These are phyloP conservation scores for Pistacia atlantica DNA, from an alignment of 345 rosid species.

Conservation along the genomic window DNA sequence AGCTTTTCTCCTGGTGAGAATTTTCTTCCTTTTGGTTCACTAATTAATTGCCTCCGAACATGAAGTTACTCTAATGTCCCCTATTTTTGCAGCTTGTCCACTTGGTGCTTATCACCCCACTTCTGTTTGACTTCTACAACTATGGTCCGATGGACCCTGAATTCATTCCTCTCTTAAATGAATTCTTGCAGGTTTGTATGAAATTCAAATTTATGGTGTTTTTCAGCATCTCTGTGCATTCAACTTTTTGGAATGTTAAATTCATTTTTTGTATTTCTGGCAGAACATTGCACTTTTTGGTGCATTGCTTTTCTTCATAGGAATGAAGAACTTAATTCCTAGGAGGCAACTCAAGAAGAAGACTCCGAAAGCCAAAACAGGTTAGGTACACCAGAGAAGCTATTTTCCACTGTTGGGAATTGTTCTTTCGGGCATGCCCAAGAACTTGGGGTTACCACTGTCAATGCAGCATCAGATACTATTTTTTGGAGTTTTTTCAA, in stretches of 20 bases:
- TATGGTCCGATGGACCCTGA: conserved; percentile 45
- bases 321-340: conserved; percentile 82
- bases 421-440: background rate
- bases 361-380: conserved; percentile 50
- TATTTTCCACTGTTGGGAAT: background rate
- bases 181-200: conserved; percentile 66
- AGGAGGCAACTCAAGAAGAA: conserved; percentile 67
- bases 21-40: conserved; percentile 21
- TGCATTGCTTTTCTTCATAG: conserved; percentile 81
- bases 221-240: background rate
- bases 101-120: conserved; percentile 58
- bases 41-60: background rate
- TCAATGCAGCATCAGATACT: conserved; percentile 8
- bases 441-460: conserved; percentile 10
- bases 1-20: conserved; percentile 75
- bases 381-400: conserved; percentile 31
- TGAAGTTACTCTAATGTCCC: background rate
- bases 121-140: conserved; percentile 89
- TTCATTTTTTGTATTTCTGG: conserved; percentile 14
- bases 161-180: conserved; percentile 48
- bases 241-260: background rate
- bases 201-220: background rate
- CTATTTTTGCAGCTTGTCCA: conserved; percentile 57
- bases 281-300: conserved; percentile 87
- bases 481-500: conserved; percentile 14